Percentiles rank a stretch among this genome's conserved stretches.
phyloP scores from a whole-genome alignment of 495 filamentous ascomycete species.

The Hyaloscypha hepaticicola region DNA sequence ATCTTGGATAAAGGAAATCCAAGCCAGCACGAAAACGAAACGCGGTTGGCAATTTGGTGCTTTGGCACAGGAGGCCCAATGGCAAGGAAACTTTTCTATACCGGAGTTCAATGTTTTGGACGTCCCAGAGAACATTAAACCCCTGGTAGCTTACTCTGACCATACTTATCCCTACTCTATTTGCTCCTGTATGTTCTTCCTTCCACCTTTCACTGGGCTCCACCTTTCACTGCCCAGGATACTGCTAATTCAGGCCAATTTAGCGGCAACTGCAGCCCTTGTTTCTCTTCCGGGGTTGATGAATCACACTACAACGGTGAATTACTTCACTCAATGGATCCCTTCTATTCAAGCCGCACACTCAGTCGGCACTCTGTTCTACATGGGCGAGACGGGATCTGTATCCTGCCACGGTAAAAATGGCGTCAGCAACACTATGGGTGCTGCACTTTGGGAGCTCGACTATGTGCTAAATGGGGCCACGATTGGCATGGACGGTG shows the following conservation, averaged over 20 bases:
- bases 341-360: neutral
- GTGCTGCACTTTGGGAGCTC: neutral
- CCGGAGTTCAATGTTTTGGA: neutral
- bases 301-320: no score
- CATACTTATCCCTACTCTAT: no score
- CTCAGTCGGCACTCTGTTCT: neutral
- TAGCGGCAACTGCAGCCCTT: no score
- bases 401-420: conserved; percentile 2
- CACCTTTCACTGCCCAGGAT: no score
- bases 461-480: conserved; percentile 4
- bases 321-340: neutral
- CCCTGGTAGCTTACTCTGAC: no score
- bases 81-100: neutral
- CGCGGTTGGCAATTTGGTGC: neutral
- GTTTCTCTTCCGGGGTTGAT: no score
- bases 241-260: no score
- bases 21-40: neutral
- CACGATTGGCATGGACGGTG: neutral
- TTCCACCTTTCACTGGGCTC: no score
- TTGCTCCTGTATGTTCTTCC: no score
- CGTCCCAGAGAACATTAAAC: neutral
- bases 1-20: neutral
- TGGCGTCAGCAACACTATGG: neutral
- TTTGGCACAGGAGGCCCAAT: neutral
- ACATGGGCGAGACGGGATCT: neutral